A percentile compares a stretch with the other conserved stretches of the same genome.
phyloP scores from a whole-genome alignment of 2,329 filamentous ascomycete genomes.

The Tolypocladium tropicale region DNA sequence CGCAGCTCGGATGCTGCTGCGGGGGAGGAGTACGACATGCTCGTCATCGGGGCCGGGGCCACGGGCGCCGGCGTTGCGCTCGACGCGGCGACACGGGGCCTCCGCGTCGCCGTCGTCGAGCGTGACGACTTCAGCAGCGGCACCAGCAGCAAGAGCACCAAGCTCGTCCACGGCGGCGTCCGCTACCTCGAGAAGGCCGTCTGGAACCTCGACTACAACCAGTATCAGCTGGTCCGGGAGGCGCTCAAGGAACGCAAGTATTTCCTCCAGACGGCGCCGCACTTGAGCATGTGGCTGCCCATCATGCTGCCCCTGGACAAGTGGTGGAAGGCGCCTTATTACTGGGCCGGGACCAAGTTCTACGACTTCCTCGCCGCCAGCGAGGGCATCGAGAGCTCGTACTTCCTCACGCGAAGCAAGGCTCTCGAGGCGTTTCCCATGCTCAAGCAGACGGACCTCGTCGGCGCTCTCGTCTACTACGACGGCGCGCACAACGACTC shows the following conservation, averaged over 20 bases:
- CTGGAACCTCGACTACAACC: constrained; percentile 65
- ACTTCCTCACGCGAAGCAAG: constrained; percentile 79
- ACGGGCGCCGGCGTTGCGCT: constrained; percentile 63
- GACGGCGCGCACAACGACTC: constrained; percentile 90
- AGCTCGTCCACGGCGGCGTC: constrained; percentile 68
- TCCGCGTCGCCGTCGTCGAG: constrained; percentile 63
- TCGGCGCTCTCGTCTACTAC: constrained; percentile 82
- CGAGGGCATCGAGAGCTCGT: constrained; percentile 81
- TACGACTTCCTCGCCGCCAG: constrained; percentile 80
- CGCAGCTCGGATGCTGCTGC: constrained; percentile 18
- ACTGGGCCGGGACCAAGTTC: constrained; percentile 67
- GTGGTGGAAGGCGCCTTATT: constrained; percentile 71
- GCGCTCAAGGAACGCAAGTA: constrained; percentile 65
- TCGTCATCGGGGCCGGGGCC: constrained; percentile 62
- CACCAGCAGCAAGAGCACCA: constrained; percentile 67
- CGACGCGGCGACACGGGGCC: constrained; percentile 59
- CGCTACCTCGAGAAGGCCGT: constrained; percentile 67
- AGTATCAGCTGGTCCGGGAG: constrained; percentile 62
- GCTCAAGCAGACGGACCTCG: constrained; percentile 68
- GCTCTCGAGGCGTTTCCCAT: constrained; percentile 82
- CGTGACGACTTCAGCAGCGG: constrained; percentile 65
- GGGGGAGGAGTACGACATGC: constrained; percentile 51
- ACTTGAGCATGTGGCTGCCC: constrained; percentile 63
- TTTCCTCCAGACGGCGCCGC: constrained; percentile 64
- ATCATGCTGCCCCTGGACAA: constrained; percentile 68